Base-by-base conservation (phyloP, 2,329 filamentous ascomycete species). In the Knoxdaviesia capensis region DNA sequence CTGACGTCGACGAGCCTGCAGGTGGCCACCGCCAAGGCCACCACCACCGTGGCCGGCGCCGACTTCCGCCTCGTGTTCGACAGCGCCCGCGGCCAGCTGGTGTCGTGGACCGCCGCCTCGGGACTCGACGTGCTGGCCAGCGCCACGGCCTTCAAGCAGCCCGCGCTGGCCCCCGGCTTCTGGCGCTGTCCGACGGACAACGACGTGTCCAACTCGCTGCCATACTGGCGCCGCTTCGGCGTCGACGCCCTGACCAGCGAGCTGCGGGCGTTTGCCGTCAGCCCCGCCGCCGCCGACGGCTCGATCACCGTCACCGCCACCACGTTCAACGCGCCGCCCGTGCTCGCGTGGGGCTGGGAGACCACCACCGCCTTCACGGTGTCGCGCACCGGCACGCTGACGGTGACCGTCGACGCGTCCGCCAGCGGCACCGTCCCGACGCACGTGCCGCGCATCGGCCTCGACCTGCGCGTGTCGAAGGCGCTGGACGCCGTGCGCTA, bases 181-280 rank as follows among this genome's bases (percentile, higher is more conserved):
- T 80, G 74, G 66, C 71, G 76, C 5, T 70, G 76, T 0, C 65
- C 68, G 9, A 80, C 75, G 0, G 72, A 81, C 54, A 81, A 81
- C 49, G 77, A 81, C 50, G 58, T 60, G 0, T 63, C 68, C 0
- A 51, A 56, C 10, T 68, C 71, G 7, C 61, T 68, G 4, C 64
- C 63, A 5, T 71, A 77, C 48, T 80, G 76, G 75, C 57, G 64
- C 38, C 59, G 63, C 11, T 66, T 65, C 41, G 66, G 67, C 0
- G 57, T 72, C 6, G 56, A 71, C 43, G 50, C 50, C 2, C 52
- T 71, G 31, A 62, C 62, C 2, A 61, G 59, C 34, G 63, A 68
- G 38, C 56, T 69, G 10, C 61, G 66, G 20, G 63, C 58, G 6
- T 56, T 65, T 35, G 45, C 52, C 7, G 48, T 56, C 38, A 48